These are phyloP conservation scores for Crithidia brevicula DNA, from an alignment of 208 protist genomes.

Conservation along the genomic window DNA sequence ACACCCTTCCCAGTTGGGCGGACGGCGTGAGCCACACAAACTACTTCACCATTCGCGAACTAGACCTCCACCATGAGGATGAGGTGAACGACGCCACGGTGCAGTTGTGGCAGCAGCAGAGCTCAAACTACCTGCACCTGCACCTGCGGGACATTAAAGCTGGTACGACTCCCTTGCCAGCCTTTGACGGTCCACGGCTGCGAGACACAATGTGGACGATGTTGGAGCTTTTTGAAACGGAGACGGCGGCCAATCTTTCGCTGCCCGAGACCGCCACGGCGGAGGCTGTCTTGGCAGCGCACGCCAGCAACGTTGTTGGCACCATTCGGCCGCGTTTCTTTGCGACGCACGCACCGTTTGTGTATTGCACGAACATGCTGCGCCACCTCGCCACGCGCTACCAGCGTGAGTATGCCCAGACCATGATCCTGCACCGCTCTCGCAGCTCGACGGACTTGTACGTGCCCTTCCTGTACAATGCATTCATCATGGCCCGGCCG, in stretches of 20 bases:
- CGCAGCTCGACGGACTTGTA: conserved; percentile 43
- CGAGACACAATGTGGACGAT: conserved; percentile 4
- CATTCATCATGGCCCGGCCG: conserved; percentile 62
- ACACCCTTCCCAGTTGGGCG: conserved; percentile 7
- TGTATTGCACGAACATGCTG: conserved; percentile 69
- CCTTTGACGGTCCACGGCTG: neutral
- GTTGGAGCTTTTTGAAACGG: conserved; percentile 7
- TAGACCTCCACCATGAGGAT: conserved; percentile 24
- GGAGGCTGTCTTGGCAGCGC: conserved; percentile 7
- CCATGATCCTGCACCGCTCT: conserved; percentile 27
- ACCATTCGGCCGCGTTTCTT: conserved; percentile 36
- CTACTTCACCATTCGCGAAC: conserved; percentile 22
- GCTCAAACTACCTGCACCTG: neutral
- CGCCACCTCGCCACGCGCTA: conserved; percentile 45
- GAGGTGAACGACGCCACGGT: neutral
- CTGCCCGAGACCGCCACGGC: neutral
- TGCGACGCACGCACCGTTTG: conserved; percentile 66
- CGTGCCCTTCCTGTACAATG: conserved; percentile 70
- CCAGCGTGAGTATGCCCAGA: conserved; percentile 42
- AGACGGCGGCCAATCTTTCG: neutral
- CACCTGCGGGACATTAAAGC: conserved; percentile 5
- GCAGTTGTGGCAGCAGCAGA: conserved; percentile 23
- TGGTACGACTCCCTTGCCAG: conserved; percentile 2
- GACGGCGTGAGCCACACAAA: conserved; percentile 23
- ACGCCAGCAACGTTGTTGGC: conserved; percentile 7